Evolutionary conservation across 441 rosid species (phyloP), one percentile per base, ranked within the genome.

Genomic region (Syzygium syzygioides): DNA sequence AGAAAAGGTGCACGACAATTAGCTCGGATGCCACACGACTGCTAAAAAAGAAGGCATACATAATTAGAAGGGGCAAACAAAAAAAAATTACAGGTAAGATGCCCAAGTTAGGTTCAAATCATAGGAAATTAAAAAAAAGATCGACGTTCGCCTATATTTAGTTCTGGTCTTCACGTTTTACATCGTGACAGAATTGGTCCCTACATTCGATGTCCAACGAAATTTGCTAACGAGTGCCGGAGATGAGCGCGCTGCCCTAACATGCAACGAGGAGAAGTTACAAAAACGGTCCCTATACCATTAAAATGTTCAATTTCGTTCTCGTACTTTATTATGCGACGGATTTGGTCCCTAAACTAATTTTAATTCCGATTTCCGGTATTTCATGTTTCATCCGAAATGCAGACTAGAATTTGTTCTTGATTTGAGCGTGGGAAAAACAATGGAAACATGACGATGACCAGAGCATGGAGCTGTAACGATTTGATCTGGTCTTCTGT

Each of bases 191-290:
- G 37, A 32, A 15, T 32, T 66, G 79, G 0, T 66, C 41, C 20
- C 13, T 32, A 32, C 25, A 66, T 2, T 2, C 2, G 2, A 66
- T 66, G 14, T 66, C 25, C 76, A 15, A 30, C 6, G 10, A 0
- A 64, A 64, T 4, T 64, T 6, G 1, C 11, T 30, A 30, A 17
- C 12, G 0, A 18, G 14, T 4, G 0, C 6, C 4, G 2, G 0
- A 32, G 14, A 19, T 2, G 26, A 34, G 19, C 25, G 1, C 7
- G 5, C 10, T 9, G 60, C 28, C 0, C 26, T 9, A 4, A 9
- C 26, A 56, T 11, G 28, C 2, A 56, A 20, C 10, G 2, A 20
- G 59, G 4, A 68, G 8, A 68, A 34, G 48, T 34, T 2, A 66
- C 45, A 9, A 18, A 34, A 66, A 32, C 9, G 79, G 79, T 32